Evolutionary conservation across 179 eudicot genomes (phyloP).

Genomic region (Gypsophila paniculata): DNA sequence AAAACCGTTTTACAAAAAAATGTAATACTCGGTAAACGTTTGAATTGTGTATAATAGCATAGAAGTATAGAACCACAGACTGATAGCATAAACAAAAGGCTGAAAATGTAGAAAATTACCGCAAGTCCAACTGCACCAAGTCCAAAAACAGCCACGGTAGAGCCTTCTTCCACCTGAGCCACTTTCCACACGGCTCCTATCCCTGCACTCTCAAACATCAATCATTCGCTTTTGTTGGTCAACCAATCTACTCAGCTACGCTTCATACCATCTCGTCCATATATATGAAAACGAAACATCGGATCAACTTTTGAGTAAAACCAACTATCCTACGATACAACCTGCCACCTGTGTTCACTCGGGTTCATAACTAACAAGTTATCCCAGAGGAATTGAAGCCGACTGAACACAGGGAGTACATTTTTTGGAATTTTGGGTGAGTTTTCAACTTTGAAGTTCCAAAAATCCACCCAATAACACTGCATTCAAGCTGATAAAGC

Average conservation of each 20-base stretch:
- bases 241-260: neutral
- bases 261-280: too few relatives aligned
- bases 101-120: conserved; percentile 28
- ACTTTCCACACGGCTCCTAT: conserved; percentile 55
- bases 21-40: too few relatives aligned
- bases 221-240: neutral
- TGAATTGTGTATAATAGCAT: too few relatives aligned
- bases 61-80: too few relatives aligned
- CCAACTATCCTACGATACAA: neutral
- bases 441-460: neutral
- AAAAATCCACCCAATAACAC: neutral
- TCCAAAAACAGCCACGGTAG: conserved; percentile 70
- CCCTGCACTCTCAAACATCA: conserved; percentile 21
- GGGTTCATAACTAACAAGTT: too few relatives aligned
- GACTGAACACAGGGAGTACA: too few relatives aligned
- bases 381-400: too few relatives aligned
- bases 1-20: neutral
- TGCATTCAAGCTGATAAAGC: neutral
- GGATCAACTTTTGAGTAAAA: too few relatives aligned
- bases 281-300: too few relatives aligned
- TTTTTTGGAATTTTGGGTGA: neutral
- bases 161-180: conserved; percentile 49
- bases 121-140: conserved; percentile 88
- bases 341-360: too few relatives aligned
- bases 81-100: neutral